Base-by-base conservation (phyloP, 331 rosid genomes). In the Acacia concinna region DNA sequence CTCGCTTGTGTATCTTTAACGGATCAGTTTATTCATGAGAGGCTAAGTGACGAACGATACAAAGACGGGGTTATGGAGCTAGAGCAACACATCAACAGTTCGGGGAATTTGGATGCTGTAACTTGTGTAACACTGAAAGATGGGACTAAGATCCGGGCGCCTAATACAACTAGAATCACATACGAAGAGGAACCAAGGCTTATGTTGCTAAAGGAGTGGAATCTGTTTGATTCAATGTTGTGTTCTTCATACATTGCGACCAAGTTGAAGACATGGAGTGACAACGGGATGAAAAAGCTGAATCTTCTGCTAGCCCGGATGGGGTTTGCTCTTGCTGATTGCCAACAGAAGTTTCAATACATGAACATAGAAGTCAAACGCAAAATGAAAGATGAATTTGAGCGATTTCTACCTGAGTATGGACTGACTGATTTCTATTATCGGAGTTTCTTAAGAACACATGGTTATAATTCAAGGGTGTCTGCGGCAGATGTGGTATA, bases 401-500 rank as follows among this genome's bases (percentile, higher is more conserved):
- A 96, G 57, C 85, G 85, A 56, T 91, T 89, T 81, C 84, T 96
- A 8, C 97, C 97, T 0, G 98, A 93, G 68, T 96, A 96, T 73
- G 99, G 99, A 0, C 89, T 96, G 9, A 91, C 91, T 38, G 98
- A 96, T 83, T 91, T 96, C 79, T 91, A 96, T 78, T 96, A 89
- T 83, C 81, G 99, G 49, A 92, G 98, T 60, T 96, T 96, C 85
- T 38, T 91, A 84, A 72, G 98, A 75, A 57, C 86, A 21, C 93
- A 91, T 49, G 94, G 96, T 40, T 96, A 96, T 73, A 89, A 91
- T 78, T 93, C 98, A 20, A 96, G 81, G 80, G 89, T 96, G 14
- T 93, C 99, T 8, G 99, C 99, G 21, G 99, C 99, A 13, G 99
- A 96, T 83, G 98, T 96, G 64, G 99, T 96, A 21, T 93, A 87